Conservation (phyloP, 2,329 filamentous ascomycete species). For the Aspergillus fischeri region DNA sequence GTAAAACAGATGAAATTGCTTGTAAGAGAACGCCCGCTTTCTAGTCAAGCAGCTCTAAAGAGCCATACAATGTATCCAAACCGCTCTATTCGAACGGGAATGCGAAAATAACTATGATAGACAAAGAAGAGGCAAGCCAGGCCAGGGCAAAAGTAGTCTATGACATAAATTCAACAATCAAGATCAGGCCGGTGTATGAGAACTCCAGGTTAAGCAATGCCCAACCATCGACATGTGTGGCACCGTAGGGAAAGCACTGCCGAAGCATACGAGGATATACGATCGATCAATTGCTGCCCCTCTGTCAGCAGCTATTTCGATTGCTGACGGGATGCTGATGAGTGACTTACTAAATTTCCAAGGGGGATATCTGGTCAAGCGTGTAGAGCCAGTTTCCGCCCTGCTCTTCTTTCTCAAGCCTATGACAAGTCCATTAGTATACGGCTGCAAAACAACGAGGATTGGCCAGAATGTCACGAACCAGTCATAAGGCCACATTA, state of each 20-base stretch:
- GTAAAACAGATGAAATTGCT: neutral
- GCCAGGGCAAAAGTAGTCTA: neutral
- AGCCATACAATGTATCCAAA: slow-evolving; percentile 6
- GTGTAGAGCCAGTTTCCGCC: slow-evolving; percentile 96
- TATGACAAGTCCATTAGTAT: slow-evolving; percentile 22
- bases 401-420: slow-evolving; percentile 81
- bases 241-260: neutral
- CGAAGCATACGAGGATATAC: neutral
- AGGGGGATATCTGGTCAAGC: slow-evolving; percentile 88
- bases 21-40: slow-evolving; percentile 1
- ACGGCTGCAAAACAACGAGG: neutral
- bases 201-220: neutral
- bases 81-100: neutral
- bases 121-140: neutral
- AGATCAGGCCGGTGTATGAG: neutral
- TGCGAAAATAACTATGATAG: neutral
- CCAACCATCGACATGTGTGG: neutral
- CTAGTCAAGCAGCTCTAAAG: neutral
- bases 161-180: neutral
- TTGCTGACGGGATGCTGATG: neutral
- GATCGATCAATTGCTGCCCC: slow-evolving; percentile 25
- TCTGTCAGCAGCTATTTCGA: slow-evolving; percentile 13
- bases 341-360: slow-evolving; percentile 74
- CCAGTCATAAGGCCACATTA: slow-evolving; percentile 95
- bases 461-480: slow-evolving; percentile 29